Evolutionary conservation across 257 asterid species (phyloP).

Genomic region (Solanum chaucha): DNA sequence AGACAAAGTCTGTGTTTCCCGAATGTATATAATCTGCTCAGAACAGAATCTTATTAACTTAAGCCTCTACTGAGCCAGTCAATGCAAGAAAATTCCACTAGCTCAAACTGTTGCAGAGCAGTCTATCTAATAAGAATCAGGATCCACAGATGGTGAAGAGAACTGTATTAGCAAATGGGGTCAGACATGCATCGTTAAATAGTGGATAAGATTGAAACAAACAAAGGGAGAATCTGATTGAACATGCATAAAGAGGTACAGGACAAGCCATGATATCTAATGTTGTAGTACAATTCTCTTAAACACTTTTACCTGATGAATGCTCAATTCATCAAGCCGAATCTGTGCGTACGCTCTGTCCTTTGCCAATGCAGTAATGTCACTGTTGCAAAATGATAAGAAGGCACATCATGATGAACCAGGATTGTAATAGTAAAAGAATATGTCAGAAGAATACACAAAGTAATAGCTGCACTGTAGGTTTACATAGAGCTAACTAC

Average conservation of each 20-base stretch:
- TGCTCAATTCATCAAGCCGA: slow-evolving; percentile 56
- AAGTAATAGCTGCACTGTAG: not conserved
- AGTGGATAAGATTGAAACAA: not conserved
- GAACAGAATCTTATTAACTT: not conserved
- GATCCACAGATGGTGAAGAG: not conserved
- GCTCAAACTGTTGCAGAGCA: not conserved
- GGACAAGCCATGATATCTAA: not conserved
- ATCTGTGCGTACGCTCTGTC: slow-evolving; percentile 56
- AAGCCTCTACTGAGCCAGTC: not conserved
- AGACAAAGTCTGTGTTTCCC: not conserved
- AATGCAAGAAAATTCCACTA: not conserved
- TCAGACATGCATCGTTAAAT: not conserved
- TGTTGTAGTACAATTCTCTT: not conserved
- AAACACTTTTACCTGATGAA: slow-evolving; percentile 40
- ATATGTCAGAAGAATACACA: not conserved
- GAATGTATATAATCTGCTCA: not conserved
- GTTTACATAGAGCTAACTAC: slow-evolving; percentile 13
- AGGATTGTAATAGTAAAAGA: not conserved
- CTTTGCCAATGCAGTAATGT: slow-evolving; percentile 69
- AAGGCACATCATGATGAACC: not conserved
- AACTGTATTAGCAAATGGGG: not conserved
- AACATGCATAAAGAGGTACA: not conserved
- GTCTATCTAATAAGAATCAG: not conserved
- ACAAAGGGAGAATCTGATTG: not conserved
- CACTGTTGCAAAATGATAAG: slow-evolving; percentile 29